Conservation (phyloP, 495 filamentous ascomycete genomes). For the Xylaria longipes region DNA sequence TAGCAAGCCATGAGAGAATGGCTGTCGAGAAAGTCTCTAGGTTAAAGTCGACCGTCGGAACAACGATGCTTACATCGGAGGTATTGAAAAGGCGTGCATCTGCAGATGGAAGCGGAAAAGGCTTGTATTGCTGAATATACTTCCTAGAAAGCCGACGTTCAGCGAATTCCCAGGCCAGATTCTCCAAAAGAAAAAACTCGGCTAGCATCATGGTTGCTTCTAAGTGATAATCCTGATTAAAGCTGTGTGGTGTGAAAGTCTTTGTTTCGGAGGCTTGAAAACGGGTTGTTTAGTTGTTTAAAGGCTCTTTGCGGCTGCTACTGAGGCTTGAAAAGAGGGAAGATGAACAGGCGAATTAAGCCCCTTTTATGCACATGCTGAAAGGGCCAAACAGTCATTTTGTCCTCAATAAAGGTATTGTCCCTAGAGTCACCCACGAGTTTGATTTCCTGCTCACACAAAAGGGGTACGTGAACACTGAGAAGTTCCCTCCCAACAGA, state of each 20-base stretch:
- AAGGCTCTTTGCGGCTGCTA: neutral
- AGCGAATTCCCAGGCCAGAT: neutral
- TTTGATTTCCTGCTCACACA: neutral
- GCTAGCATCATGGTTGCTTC: neutral
- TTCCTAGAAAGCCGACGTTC: neutral
- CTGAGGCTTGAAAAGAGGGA: neutral
- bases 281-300: neutral
- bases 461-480: neutral
- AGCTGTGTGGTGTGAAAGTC: neutral
- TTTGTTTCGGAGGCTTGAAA: neutral
- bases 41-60: neutral
- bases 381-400: neutral
- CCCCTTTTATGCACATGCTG: neutral
- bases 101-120: neutral
- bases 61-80: conserved; percentile 6
- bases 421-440: neutral
- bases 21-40: neutral
- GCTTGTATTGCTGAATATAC: conserved; percentile 3
- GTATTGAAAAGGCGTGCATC: neutral
- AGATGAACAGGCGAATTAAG: neutral
- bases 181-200: neutral
- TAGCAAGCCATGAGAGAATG: neutral
- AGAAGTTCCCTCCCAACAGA: neutral
- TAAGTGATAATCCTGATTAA: neutral
- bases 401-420: neutral